These are phyloP conservation scores for Tetrapisispora taiwanensis DNA, from an alignment of 805 yeast species.

Conservation along the genomic window DNA sequence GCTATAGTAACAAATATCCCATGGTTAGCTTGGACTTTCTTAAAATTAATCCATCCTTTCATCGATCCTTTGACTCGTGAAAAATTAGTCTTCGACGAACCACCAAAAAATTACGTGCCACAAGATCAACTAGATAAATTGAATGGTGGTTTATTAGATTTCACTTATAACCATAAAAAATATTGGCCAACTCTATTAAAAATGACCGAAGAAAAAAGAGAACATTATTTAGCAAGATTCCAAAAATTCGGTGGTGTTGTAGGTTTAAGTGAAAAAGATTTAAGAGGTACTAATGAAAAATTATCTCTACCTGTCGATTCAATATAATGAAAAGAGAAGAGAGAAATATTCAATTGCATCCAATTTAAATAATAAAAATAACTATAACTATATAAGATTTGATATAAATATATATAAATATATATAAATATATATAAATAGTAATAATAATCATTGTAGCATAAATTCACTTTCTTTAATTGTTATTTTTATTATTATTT, in stretches of 20 bases:
- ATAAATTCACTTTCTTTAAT: too few relatives aligned
- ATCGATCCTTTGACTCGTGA: constrained; percentile 93
- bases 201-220: constrained; percentile 49
- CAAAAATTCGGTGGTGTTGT: constrained; percentile 56
- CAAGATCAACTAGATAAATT: constrained; percentile 67
- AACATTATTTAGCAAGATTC: constrained; percentile 59
- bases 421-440: too few relatives aligned
- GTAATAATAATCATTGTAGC: neutral
- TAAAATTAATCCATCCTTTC: constrained; percentile 87
- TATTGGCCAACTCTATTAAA: constrained; percentile 70
- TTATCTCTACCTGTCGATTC: constrained; percentile 19
- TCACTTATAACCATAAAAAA: constrained; percentile 65
- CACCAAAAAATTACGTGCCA: constrained; percentile 77
- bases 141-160: constrained; percentile 79
- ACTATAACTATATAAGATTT: too few relatives aligned
- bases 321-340: neutral
- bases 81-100: constrained; percentile 84
- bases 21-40: constrained; percentile 84
- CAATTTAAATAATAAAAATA: neutral
- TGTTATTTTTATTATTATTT: too few relatives aligned
- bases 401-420: too few relatives aligned
- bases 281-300: constrained; percentile 41
- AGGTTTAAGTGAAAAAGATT: constrained; percentile 76
- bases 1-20: constrained; percentile 90
- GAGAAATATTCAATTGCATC: neutral